phyloP scores from a whole-genome alignment of 1,284 basidiomycete species.

The Tylopilus orsonianus region DNA sequence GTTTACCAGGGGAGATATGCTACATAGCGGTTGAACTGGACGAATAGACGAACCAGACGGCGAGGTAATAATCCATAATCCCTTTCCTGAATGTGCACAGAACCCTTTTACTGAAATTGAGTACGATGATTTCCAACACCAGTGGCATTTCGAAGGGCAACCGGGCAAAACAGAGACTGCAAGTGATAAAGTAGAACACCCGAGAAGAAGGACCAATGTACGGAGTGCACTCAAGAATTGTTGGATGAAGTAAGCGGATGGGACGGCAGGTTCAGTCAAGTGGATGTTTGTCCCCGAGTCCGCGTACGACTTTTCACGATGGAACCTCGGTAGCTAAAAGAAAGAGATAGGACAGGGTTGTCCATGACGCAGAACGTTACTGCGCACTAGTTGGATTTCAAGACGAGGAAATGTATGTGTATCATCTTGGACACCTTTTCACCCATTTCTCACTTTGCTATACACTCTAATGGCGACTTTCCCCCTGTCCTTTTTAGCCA shows the following conservation, averaged over 20 bases:
- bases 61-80: constrained; percentile 26
- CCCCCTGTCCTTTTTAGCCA: constrained; percentile 77
- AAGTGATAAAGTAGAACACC: constrained; percentile 23
- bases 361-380: constrained; percentile 78
- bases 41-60: constrained; percentile 44
- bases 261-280: constrained; percentile 58
- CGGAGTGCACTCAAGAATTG: constrained; percentile 45
- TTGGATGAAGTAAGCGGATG: constrained; percentile 53
- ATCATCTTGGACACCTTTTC: neutral
- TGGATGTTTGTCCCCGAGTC: constrained; percentile 33
- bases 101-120: constrained; percentile 74
- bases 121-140: constrained; percentile 81
- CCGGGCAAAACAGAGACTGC: constrained; percentile 37
- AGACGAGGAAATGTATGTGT: constrained; percentile 60
- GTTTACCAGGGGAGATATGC: constrained; percentile 52
- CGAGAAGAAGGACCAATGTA: constrained; percentile 41
- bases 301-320: neutral
- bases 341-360: constrained; percentile 64
- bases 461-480: constrained; percentile 59
- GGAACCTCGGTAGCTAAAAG: constrained; percentile 46
- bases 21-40: constrained; percentile 58
- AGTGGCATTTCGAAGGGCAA: constrained; percentile 72
- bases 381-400: constrained; percentile 63
- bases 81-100: constrained; percentile 24
- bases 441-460: neutral